A percentile compares a stretch with the other conserved stretches of the same genome.
Evolutionary conservation across 495 filamentous ascomycete species (phyloP).

Genomic region (Penicillium chermesinum): DNA sequence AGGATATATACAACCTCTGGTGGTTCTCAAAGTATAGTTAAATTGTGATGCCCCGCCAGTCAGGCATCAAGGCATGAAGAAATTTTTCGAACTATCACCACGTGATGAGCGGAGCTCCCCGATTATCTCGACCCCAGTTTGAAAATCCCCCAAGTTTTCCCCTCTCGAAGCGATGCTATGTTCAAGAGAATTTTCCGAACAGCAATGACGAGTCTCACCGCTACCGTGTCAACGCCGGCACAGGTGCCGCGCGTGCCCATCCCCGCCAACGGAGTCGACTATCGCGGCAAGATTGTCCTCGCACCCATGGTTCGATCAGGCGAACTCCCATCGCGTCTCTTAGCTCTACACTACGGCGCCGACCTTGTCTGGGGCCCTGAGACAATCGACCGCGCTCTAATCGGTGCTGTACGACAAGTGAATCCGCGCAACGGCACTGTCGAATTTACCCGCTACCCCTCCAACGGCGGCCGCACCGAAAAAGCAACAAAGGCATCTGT

Average conservation of each 20-base stretch:
- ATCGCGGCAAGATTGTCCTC: slow-evolving; percentile 85
- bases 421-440: slow-evolving; percentile 71
- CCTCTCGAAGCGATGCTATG: slow-evolving; percentile 37
- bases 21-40: too few relatives aligned
- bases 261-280: slow-evolving; percentile 84
- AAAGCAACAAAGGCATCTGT: slow-evolving; percentile 57
- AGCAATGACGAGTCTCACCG: slow-evolving; percentile 50
- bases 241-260: slow-evolving; percentile 61
- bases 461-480: slow-evolving; percentile 52
- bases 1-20: too few relatives aligned
- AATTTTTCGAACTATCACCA: slow-evolving; percentile 19
- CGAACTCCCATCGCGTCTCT: slow-evolving; percentile 81
- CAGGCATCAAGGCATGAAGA: background rate
- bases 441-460: slow-evolving; percentile 74
- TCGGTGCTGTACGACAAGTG: slow-evolving; percentile 70
- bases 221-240: slow-evolving; percentile 5
- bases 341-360: slow-evolving; percentile 89
- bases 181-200: slow-evolving; percentile 33
- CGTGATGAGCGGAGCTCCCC: slow-evolving; percentile 22
- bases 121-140: slow-evolving; percentile 3
- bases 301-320: slow-evolving; percentile 97
- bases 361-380: slow-evolving; percentile 98
- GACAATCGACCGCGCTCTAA: slow-evolving; percentile 84
- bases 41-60: background rate
- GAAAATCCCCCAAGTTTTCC: slow-evolving; percentile 2